Percentiles rank a stretch among this genome's conserved stretches.
These are phyloP conservation scores for Beauveria pseudobassiana DNA, from an alignment of 2,329 filamentous ascomycete species.

Conservation along the genomic window DNA sequence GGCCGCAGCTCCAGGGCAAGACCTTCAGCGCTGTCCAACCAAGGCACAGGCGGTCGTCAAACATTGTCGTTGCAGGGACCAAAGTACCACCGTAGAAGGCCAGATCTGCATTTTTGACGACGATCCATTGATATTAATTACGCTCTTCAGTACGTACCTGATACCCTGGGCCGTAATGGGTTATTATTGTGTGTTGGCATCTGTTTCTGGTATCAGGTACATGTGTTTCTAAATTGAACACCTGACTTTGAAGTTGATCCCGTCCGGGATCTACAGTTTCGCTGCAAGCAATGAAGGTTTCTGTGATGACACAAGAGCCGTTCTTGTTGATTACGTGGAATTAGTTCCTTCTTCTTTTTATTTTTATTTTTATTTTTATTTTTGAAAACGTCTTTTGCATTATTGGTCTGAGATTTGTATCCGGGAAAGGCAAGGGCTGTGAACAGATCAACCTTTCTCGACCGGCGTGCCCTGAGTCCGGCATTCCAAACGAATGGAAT, in stretches of 20 bases:
- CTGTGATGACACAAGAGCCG: neutral
- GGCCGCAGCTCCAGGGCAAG: neutral
- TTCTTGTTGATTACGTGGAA: neutral
- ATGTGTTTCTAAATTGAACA: neutral
- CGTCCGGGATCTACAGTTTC: neutral
- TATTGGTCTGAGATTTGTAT: neutral
- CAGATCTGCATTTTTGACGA: constrained; percentile 4
- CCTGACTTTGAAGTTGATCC: neutral
- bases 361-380: too few relatives aligned
- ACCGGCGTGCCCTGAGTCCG: too few relatives aligned
- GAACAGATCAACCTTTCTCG: neutral
- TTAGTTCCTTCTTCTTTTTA: too few relatives aligned
- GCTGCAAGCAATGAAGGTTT: neutral
- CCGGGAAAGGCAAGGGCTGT: neutral
- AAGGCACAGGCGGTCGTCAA: neutral
- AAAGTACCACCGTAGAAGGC: neutral
- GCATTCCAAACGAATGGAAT: constrained; percentile 7
- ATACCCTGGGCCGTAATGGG: neutral
- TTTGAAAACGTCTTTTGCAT: neutral
- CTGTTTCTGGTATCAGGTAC: neutral
- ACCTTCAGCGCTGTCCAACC: neutral
- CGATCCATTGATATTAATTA: neutral
- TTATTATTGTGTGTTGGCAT: neutral
- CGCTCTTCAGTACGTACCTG: neutral
- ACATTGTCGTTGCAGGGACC: neutral